Evolutionary conservation across 331 rosid species (phyloP).

Genomic region (Phaseolus coccineus): DNA sequence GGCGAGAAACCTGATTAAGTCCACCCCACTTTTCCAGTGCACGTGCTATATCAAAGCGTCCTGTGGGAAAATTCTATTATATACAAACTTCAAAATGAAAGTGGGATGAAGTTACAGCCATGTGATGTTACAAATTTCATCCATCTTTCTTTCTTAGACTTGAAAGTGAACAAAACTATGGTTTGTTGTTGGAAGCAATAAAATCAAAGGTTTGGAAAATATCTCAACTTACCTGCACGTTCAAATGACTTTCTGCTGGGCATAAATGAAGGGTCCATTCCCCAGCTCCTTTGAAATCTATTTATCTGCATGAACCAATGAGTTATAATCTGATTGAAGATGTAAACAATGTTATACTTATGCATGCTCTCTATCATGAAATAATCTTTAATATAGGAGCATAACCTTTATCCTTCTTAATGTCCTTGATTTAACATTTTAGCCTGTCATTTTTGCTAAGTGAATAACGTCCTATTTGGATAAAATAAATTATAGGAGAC

Average conservation of each 20-base stretch:
- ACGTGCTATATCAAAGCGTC: conserved; percentile 88
- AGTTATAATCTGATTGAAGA: conserved; percentile 23
- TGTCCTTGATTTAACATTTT: conserved; percentile 3
- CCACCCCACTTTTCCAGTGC: conserved; percentile 98
- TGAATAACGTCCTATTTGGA: neutral
- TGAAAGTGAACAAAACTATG: neutral
- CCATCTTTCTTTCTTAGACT: conserved; percentile 11
- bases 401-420: conserved; percentile 23
- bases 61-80: conserved; percentile 47
- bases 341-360: conserved; percentile 5
- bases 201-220: conserved; percentile 12
- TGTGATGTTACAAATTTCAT: neutral
- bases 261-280: conserved; percentile 89
- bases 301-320: conserved; percentile 63
- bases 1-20: conserved; percentile 87
- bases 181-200: conserved; percentile 19
- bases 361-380: neutral
- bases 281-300: conserved; percentile 91
- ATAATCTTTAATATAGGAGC: conserved; percentile 3
- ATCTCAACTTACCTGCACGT: conserved; percentile 76
- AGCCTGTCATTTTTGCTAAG: conserved; percentile 11
- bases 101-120: neutral
- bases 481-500: too few species aligned
- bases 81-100: conserved; percentile 6
- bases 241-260: conserved; percentile 97